Evolutionary conservation across 208 protist species (phyloP), one percentile per base, ranked within the genome.

Genomic region (Acanthamoeba lenticulata): DNA sequence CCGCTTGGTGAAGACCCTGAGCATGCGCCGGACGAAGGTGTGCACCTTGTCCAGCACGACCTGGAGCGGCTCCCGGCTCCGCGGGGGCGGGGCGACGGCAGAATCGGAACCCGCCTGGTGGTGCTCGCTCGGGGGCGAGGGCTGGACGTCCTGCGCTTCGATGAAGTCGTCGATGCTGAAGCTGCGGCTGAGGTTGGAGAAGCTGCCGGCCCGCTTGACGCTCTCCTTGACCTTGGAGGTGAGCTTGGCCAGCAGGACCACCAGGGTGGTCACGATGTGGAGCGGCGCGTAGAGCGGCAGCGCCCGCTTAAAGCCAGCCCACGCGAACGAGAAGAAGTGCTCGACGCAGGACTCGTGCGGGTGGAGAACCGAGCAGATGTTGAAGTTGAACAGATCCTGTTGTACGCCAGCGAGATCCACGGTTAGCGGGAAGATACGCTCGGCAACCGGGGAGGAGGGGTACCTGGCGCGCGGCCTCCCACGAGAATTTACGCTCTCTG

Each of bases 221-320:
- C 55, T 90, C 55, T 90, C 55, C 83, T 90, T 90, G 47, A 90
- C 55, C n/a, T 34, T 90, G 21, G 83, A 90, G 36, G 83, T 90
- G 24, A 90, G 55, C 55, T 90, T 90, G 45, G 83, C 83, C 55
- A 90, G n/a, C 83, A 90, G 34, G 1, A 90, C 83, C 11, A 90
- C 55, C 83, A 90, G 24, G 27, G 83, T 90, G 32, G 83, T 90
- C 1, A 90, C 83, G 21, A 90, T 90, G 83, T 90, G 83, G 7
- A 90, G 32, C 1, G 83, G 83, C n/a, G 83, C 83, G 55, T 90
- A 90, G 36, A 90, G 83, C 3, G 83, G 83, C 52, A 90, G 45
- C 6, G 83, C 83, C 4, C 83, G 27, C 47, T 90, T 90, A 45
- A 90, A 69, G 5, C 83, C 83, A 38, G 45, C 83, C n/a, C n/a